These are phyloP conservation scores for Thielaviopsis punctulata DNA, from an alignment of 2,329 filamentous ascomycete genomes.

Conservation along the genomic window DNA sequence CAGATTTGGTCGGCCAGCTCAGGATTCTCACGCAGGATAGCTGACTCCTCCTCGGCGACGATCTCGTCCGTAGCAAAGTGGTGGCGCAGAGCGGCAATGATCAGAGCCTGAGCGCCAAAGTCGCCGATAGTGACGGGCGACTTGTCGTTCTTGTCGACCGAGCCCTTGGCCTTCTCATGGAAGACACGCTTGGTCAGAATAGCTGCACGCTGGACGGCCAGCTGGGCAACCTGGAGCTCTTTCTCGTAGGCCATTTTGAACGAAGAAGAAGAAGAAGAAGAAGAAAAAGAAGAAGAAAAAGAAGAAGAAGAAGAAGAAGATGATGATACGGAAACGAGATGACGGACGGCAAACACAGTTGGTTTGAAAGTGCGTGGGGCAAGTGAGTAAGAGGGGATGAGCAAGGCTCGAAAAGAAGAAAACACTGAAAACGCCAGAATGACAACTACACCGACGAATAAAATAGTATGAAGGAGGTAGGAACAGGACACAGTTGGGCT, in stretches of 20 bases:
- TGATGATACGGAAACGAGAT: not conserved
- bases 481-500: too few relatives aligned
- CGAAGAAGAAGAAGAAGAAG: conserved; percentile 13
- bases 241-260: conserved; percentile 29
- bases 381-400: not conserved
- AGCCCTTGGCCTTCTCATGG: conserved; percentile 82
- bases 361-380: conserved; percentile 3
- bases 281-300: not conserved
- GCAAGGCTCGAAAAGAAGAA: not conserved
- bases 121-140: conserved; percentile 96
- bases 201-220: conserved; percentile 67
- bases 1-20: conserved; percentile 55
- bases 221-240: conserved; percentile 68
- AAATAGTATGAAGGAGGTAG: not conserved
- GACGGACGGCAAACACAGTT: not conserved
- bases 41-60: conserved; percentile 88
- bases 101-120: conserved; percentile 91
- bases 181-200: conserved; percentile 37
- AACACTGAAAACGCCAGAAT: conserved; percentile 2
- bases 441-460: not conserved
- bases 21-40: conserved; percentile 54
- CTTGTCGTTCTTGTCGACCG: conserved; percentile 74
- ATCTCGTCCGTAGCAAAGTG: conserved; percentile 85
- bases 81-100: conserved; percentile 75
- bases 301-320: not conserved